These are phyloP conservation scores for Tetrahymena borealis DNA, from an alignment of 73 alveolate genomes.

Conservation along the genomic window DNA sequence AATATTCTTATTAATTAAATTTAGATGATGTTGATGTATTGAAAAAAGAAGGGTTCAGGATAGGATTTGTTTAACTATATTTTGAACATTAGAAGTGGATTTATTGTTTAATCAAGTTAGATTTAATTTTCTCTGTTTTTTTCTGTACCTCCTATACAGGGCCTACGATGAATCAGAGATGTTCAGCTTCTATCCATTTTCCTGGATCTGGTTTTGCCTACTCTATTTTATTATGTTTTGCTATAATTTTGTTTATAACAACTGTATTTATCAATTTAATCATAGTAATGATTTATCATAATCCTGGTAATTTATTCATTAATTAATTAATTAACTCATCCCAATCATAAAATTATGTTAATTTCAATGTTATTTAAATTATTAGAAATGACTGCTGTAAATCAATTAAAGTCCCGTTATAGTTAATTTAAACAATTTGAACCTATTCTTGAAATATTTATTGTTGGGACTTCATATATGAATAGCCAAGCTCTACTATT, in stretches of 20 bases:
- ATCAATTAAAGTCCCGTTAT: background rate
- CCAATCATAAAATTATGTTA: background rate
- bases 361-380: background rate
- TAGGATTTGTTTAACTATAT: background rate
- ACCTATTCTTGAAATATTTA: background rate
- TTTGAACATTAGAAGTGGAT: background rate
- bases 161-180: too few species aligned
- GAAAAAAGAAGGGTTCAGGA: background rate
- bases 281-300: background rate
- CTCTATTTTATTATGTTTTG: background rate
- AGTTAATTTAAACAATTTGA: background rate
- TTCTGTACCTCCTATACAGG: too few species aligned
- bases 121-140: background rate
- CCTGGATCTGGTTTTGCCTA: too few species aligned
- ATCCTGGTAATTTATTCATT: background rate
- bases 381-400: background rate
- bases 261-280: background rate
- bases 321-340: too few species aligned
- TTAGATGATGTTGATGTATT: background rate
- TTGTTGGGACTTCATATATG: background rate
- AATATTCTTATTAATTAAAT: background rate
- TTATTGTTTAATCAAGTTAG: background rate
- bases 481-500: background rate
- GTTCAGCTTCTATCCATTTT: too few species aligned
- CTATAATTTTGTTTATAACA: background rate